phyloP scores from a whole-genome alignment of 2,329 filamentous ascomycete genomes.

The Chaetomium sp. region DNA sequence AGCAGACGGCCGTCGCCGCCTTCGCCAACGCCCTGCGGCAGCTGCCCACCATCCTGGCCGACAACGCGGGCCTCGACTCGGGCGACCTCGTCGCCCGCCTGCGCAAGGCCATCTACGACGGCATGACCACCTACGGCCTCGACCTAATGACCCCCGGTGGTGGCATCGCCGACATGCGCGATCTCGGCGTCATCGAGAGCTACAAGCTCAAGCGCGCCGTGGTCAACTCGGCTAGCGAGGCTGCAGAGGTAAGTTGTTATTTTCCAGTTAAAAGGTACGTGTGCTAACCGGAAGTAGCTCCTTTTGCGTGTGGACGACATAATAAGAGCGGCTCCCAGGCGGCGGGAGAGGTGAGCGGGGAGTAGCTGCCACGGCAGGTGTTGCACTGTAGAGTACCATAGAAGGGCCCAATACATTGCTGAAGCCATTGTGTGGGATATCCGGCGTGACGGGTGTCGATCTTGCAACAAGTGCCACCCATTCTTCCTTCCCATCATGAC shows the following conservation, averaged over 20 bases:
- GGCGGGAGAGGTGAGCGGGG: conserved; percentile 62
- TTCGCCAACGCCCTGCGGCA: conserved; percentile 90
- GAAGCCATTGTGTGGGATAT: neutral
- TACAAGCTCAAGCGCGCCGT: conserved; percentile 99
- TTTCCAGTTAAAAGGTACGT: neutral
- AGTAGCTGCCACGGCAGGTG: neutral
- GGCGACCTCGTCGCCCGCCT: conserved; percentile 90
- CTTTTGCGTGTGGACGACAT: conserved; percentile 96
- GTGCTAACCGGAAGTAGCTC: conserved; percentile 57
- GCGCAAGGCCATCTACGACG: conserved; percentile 92
- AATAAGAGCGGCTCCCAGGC: conserved; percentile 87
- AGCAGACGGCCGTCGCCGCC: conserved; percentile 86
- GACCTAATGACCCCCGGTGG: conserved; percentile 88
- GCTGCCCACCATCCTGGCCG: conserved; percentile 92
- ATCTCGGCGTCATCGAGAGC: conserved; percentile 92
- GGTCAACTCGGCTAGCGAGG: conserved; percentile 92
- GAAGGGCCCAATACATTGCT: conserved; percentile 25
- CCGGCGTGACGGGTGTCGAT: neutral
- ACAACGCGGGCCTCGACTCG: conserved; percentile 95
- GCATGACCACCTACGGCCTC: conserved; percentile 87
- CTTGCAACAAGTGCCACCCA: neutral
- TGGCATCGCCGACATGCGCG: conserved; percentile 92
- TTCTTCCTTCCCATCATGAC: no score
- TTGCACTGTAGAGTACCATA: conserved; percentile 31
- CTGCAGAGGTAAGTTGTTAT: conserved; percentile 89